Conservation (phyloP, 306 rosid species). For the Cucurbita ficifolia region DNA sequence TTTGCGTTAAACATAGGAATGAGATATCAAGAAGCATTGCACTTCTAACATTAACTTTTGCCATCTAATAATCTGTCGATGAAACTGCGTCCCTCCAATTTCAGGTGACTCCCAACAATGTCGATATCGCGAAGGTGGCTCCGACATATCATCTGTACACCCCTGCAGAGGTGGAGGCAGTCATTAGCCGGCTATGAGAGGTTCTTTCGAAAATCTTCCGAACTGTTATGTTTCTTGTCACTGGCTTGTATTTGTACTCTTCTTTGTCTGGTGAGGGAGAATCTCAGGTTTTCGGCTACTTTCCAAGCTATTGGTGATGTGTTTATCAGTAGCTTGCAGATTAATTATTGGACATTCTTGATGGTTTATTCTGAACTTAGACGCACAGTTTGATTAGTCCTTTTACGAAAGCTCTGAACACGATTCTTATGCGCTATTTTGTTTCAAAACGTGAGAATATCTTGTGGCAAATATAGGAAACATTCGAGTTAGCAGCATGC, state of each 20-base stretch:
- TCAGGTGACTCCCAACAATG: slow-evolving; percentile 91
- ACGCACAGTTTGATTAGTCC: slow-evolving; percentile 1
- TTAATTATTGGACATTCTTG: slow-evolving; percentile 1
- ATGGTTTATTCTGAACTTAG: neutral
- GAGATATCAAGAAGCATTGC: neutral
- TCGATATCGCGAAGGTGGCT: slow-evolving; percentile 88
- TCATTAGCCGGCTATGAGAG: slow-evolving; percentile 66
- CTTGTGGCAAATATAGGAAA: neutral
- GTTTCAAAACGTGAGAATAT: neutral
- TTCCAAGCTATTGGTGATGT: neutral
- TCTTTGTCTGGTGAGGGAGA: neutral
- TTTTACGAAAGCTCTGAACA: neutral
- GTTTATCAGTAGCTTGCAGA: neutral
- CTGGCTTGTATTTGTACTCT: slow-evolving; percentile 1
- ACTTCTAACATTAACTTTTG: neutral
- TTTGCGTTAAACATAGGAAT: neutral
- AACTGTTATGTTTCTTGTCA: neutral
- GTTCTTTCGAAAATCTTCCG: neutral
- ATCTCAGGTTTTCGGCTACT: neutral
- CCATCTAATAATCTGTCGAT: neutral
- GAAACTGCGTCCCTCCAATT: neutral
- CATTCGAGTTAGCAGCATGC: neutral
- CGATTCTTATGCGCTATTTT: neutral
- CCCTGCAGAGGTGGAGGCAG: slow-evolving; percentile 86
- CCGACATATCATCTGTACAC: slow-evolving; percentile 75